These are phyloP conservation scores for Paracoccidioides lutzii DNA, from an alignment of 2,329 filamentous ascomycete species.

Conservation along the genomic window DNA sequence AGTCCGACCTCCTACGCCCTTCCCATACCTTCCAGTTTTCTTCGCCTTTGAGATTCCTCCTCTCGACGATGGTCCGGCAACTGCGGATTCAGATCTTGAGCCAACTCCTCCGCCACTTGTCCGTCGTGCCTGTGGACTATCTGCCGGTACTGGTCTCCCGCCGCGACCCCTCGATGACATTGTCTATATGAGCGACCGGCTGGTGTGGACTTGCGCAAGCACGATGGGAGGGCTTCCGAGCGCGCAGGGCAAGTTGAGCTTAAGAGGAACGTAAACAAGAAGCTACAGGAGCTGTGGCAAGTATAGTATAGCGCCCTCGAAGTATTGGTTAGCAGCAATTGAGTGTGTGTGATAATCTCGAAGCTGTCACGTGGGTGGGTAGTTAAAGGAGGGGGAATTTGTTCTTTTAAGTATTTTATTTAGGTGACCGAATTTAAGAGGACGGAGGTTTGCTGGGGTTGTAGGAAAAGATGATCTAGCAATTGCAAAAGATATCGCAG, in stretches of 20 bases:
- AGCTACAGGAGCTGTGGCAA: background rate
- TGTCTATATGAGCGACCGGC: background rate
- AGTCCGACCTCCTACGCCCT: slow-evolving; percentile 12
- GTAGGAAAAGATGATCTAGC: background rate
- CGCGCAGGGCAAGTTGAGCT: background rate
- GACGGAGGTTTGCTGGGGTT: too few relatives aligned
- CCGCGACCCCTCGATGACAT: slow-evolving; percentile 9
- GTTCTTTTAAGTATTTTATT: background rate
- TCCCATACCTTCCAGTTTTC: slow-evolving; percentile 5
- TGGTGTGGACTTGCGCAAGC: background rate
- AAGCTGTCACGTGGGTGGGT: background rate
- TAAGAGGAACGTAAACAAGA: too few relatives aligned
- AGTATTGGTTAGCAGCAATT: background rate
- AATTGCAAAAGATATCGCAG: background rate
- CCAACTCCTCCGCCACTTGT: slow-evolving; percentile 5
- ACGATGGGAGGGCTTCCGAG: background rate
- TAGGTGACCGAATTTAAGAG: too few relatives aligned
- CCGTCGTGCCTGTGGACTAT: slow-evolving; percentile 4
- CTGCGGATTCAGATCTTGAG: background rate
- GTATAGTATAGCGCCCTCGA: too few relatives aligned
- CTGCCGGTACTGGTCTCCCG: slow-evolving; percentile 5
- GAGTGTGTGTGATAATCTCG: background rate
- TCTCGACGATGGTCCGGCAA: slow-evolving; percentile 3
- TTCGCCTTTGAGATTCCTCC: slow-evolving; percentile 1
- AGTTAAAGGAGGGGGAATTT: background rate